A percentile compares a stretch with the other conserved stretches of the same genome.
These are phyloP conservation scores for Eleusine coracana DNA, from an alignment of 176 grass and related monocot species.

Conservation along the genomic window DNA sequence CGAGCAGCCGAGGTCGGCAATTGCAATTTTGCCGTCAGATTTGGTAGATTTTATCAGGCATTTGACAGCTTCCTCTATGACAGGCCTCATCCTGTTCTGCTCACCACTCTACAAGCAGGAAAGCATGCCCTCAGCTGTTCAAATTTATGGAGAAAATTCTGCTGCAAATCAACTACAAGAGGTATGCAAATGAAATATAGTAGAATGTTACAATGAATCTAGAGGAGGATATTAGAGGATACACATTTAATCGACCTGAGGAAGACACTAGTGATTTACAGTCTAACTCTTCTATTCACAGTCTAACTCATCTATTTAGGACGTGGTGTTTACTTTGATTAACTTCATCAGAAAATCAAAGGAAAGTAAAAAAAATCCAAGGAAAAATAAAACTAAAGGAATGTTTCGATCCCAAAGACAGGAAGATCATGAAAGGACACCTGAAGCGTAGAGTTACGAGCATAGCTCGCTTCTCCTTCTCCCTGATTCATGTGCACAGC, in stretches of 20 bases:
- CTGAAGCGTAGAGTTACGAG: conserved; percentile 30
- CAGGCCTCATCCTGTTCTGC: conserved; percentile 17
- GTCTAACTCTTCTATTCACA: too few species aligned
- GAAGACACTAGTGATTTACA: too few species aligned
- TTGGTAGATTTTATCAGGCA: background rate
- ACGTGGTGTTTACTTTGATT: too few species aligned
- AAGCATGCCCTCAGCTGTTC: too few species aligned
- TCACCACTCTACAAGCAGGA: background rate
- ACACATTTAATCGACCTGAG: too few species aligned
- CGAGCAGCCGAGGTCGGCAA: conserved; percentile 30
- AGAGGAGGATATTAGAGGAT: too few species aligned
- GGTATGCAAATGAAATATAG: too few species aligned
- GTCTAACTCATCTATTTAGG: too few species aligned
- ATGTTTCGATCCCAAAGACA: too few species aligned
- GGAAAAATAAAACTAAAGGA: background rate
- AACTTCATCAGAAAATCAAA: background rate
- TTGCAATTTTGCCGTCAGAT: background rate
- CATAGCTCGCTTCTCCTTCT: conserved; percentile 33
- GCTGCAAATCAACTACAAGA: too few species aligned
- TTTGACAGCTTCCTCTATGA: conserved; percentile 25
- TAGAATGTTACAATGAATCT: too few species aligned
- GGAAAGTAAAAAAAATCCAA: background rate
- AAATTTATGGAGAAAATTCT: background rate
- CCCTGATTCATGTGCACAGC: conserved; percentile 28
- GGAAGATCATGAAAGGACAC: background rate